phyloP scores from a whole-genome alignment of 169 alveolate genomes.

The Gregarina niphandrodes region DNA sequence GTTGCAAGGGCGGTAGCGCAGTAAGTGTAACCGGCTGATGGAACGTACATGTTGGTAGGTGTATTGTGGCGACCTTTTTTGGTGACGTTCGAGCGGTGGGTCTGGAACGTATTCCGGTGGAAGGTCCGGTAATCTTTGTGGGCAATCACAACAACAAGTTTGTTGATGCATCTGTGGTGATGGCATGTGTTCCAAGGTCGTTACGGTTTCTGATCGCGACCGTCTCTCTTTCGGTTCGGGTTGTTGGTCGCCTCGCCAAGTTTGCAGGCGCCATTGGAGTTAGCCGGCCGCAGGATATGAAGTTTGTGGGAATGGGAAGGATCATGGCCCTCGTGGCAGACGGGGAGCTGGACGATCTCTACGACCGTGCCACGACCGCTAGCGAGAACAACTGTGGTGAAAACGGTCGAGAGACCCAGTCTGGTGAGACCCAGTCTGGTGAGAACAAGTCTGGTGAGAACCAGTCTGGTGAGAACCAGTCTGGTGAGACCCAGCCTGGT shows the following conservation, averaged over 20 bases:
- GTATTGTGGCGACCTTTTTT: slow-evolving; percentile 25
- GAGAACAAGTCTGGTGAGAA: background rate
- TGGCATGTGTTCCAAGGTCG: slow-evolving; percentile 57
- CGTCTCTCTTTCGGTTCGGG: slow-evolving; percentile 12
- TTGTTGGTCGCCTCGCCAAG: slow-evolving; percentile 51
- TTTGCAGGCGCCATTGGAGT: slow-evolving; percentile 62
- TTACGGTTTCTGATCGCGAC: slow-evolving; percentile 48
- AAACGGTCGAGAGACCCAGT: background rate
- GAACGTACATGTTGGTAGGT: too few species aligned
- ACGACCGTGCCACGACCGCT: background rate
- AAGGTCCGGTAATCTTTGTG: slow-evolving; percentile 52
- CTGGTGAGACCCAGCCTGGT: background rate
- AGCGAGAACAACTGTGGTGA: slow-evolving; percentile 1
- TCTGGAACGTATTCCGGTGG: slow-evolving; percentile 49
- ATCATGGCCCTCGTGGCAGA: slow-evolving; percentile 50
- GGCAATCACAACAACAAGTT: slow-evolving; percentile 69
- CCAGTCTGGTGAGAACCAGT: background rate
- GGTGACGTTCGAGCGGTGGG: slow-evolving; percentile 39
- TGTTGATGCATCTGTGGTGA: slow-evolving; percentile 53
- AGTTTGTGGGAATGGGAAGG: slow-evolving; percentile 48
- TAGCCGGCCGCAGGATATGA: slow-evolving; percentile 51
- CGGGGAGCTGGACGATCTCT: slow-evolving; percentile 29
- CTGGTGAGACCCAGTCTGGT: background rate
- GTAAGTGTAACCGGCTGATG: too few species aligned
- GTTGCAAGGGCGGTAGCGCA: too few species aligned